A percentile compares a stretch with the other conserved stretches of the same genome.
Evolutionary conservation across 2,329 filamentous ascomycete species (phyloP).

Genomic region (Aspergillus sp.): DNA sequence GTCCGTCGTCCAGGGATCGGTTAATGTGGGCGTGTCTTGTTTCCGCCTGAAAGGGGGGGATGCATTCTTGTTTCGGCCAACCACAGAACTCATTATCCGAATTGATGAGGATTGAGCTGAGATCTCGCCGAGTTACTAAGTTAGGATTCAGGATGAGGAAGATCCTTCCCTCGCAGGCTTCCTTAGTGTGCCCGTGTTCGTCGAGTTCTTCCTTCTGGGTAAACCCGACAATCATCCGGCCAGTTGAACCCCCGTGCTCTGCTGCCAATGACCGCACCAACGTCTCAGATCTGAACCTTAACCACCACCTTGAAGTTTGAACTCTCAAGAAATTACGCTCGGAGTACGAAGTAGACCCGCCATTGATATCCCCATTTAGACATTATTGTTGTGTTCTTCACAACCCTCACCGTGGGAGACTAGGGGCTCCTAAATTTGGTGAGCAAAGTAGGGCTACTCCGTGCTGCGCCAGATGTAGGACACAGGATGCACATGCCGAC

Average conservation of each 20-base stretch:
- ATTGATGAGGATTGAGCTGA: no score
- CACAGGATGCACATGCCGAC: no score
- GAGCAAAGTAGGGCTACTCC: no score
- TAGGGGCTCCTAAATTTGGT: no score
- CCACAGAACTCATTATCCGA: no score
- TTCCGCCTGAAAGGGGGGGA: neutral
- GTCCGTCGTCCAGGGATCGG: neutral
- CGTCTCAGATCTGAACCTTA: slow-evolving; percentile 18
- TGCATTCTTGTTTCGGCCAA: no score
- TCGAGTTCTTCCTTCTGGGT: neutral
- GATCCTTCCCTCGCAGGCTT: neutral
- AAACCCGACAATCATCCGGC: neutral
- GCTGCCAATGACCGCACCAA: slow-evolving; percentile 12
- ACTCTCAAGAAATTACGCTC: neutral
- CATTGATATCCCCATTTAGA: no score
- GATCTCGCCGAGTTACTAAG: no score
- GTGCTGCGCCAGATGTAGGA: no score
- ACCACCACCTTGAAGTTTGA: neutral
- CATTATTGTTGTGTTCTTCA: no score
- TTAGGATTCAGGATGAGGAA: neutral
- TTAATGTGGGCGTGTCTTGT: neutral
- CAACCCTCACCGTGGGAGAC: no score
- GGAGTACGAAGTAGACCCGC: no score
- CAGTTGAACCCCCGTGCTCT: neutral
- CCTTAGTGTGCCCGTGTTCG: neutral